These are phyloP conservation scores for Capronia americana DNA, from an alignment of 2,329 filamentous ascomycete species.

Conservation along the genomic window DNA sequence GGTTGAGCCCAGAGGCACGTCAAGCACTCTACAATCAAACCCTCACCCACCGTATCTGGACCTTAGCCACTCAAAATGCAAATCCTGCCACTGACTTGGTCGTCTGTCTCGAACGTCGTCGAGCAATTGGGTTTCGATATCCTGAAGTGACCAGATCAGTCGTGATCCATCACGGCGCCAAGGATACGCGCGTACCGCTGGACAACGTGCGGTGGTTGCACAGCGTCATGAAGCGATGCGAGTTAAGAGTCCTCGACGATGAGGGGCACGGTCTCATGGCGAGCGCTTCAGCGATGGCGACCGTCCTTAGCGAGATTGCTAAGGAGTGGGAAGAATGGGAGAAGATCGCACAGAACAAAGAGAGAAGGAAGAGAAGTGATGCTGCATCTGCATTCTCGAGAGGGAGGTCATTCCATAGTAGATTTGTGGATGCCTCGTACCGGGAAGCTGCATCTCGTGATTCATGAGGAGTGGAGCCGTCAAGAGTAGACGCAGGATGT, in stretches of 20 bases:
- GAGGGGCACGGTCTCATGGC: conserved; percentile 98
- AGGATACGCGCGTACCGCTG: conserved; percentile 88
- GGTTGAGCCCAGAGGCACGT: conserved; percentile 34
- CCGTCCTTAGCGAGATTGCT: conserved; percentile 91
- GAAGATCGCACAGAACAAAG: conserved; percentile 59
- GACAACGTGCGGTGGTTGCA: conserved; percentile 96
- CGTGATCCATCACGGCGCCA: conserved; percentile 90
- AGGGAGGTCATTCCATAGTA: conserved; percentile 22
- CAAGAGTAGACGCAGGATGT: neutral
- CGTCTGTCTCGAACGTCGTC: conserved; percentile 87
- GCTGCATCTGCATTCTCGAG: conserved; percentile 16
- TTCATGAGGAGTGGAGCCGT: conserved; percentile 1
- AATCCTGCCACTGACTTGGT: conserved; percentile 94
- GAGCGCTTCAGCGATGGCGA: conserved; percentile 88
- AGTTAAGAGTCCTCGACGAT: conserved; percentile 86
- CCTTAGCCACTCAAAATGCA: conserved; percentile 84
- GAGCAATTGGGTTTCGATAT: conserved; percentile 94
- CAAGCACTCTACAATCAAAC: conserved; percentile 72
- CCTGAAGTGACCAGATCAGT: conserved; percentile 92
- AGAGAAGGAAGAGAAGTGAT: conserved; percentile 44
- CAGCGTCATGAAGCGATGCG: conserved; percentile 90
- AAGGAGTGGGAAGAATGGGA: conserved; percentile 93
- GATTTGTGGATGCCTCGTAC: conserved; percentile 23
- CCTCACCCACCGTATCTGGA: conserved; percentile 93
- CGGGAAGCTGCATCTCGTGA: conserved; percentile 18